Evolutionary conservation across 2,329 filamentous ascomycete genomes (phyloP).

Genomic region (Aspergillus japonicus): DNA sequence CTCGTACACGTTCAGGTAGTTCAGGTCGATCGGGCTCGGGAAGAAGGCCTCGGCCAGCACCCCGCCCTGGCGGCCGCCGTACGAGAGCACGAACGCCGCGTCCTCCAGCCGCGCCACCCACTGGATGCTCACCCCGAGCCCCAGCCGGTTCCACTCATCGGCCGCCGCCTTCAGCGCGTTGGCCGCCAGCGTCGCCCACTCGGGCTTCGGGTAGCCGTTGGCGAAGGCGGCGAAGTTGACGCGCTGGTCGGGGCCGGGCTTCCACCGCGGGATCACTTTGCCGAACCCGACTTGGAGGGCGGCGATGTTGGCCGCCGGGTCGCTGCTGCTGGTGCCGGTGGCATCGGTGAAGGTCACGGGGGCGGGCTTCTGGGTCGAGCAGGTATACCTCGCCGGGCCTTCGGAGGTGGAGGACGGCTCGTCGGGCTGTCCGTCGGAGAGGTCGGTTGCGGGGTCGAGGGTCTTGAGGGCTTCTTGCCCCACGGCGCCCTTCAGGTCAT

Average conservation of each 20-base stretch:
- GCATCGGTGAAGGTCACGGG: constrained; percentile 1
- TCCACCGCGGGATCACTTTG: constrained; percentile 3
- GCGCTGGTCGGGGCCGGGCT: neutral
- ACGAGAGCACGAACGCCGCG: constrained; percentile 8
- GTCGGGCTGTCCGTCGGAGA: too few species aligned
- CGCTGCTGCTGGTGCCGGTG: too few species aligned
- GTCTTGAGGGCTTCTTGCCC: too few species aligned
- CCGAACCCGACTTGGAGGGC: constrained; percentile 2
- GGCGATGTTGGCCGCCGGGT: neutral
- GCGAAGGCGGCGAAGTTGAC: constrained; percentile 8
- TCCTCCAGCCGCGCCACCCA: constrained; percentile 4
- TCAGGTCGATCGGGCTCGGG: constrained; percentile 4
- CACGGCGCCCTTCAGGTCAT: too few species aligned
- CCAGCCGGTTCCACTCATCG: constrained; percentile 8
- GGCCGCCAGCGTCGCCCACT: constrained; percentile 1
- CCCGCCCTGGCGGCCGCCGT: neutral
- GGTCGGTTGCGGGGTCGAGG: too few species aligned
- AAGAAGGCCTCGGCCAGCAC: constrained; percentile 9
- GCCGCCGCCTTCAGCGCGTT: constrained; percentile 6
- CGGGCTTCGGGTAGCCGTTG: constrained; percentile 4
- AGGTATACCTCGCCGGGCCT: neutral
- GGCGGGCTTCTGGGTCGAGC: neutral
- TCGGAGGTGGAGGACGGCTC: neutral
- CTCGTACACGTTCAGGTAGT: constrained; percentile 13
- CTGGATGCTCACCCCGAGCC: constrained; percentile 3